Base-by-base conservation (phyloP, 202 grass and related monocot genomes). In the Miscanthus sacchariflorus region DNA sequence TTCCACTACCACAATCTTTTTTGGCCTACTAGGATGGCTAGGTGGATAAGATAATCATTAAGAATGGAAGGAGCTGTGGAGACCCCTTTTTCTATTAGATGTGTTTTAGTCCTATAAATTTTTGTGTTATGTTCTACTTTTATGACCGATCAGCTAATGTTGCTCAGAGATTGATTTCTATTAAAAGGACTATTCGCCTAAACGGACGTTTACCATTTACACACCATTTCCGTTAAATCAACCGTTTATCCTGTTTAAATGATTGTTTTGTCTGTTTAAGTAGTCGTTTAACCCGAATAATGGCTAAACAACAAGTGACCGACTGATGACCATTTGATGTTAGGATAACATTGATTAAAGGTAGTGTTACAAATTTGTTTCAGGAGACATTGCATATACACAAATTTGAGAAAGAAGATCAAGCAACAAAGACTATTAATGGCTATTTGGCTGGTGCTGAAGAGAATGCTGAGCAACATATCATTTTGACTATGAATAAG, bases 371-470 rank as follows among this genome's bases (percentile, higher is more conserved):
- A 18, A 69, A n/a, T n/a, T 69, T 36, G 39, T 85, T 92, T 78
- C 79, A 96, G 94, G 94, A 96, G 72, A 96, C 91, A 25, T 59
- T 93, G 66, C 94, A 96, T 78, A 92, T 80, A 14, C 94, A 96
- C 77, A 89, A 56, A 73, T 66, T 7, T 49, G n/a, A 56, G 3
- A 23, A 44, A 78, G 25, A 54, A 72, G 61, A 82, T 65, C 56
- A 68, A 40, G 21, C 68, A 49, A 54, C 48, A 64, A 77, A 87
- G 35, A 59, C 33, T 70, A 50, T 80, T 2, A 78, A 78, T 70
- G 69, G 21, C 9, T 69, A 74, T 75, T 82, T 81, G 54, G 50
- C 33, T 77, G 46, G 19, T 40, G 25, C 27, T 10, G 81, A 90
- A 24, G 75, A 56, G 54, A 43, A 77, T 74, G 38, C 9, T 6